Conservation (phyloP, 768 basidiomycete genomes). For the Tricholoma furcatifolium region DNA sequence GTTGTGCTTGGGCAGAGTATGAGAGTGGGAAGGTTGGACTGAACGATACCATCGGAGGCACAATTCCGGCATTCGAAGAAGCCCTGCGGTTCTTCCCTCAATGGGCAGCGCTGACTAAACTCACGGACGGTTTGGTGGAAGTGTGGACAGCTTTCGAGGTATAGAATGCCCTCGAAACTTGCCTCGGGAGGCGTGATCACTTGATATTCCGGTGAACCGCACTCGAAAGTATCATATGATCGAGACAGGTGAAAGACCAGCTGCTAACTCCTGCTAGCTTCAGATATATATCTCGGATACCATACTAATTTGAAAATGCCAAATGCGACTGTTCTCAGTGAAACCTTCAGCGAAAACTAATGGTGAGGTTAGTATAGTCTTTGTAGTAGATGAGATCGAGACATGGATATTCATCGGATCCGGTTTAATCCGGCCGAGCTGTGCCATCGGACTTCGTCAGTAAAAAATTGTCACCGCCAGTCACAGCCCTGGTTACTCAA, state of each 20-base stretch:
- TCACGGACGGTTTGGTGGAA: constrained; percentile 57
- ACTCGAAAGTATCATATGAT: not conserved
- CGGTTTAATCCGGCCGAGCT: constrained; percentile 21
- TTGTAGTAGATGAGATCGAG: too few species aligned
- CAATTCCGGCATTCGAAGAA: constrained; percentile 73
- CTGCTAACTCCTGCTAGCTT: too few species aligned
- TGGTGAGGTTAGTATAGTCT: too few species aligned
- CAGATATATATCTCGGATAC: too few species aligned
- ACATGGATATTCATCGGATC: too few species aligned
- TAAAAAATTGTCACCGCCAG: constrained; percentile 11
- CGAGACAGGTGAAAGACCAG: too few species aligned
- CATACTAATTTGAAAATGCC: too few species aligned
- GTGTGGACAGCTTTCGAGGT: constrained; percentile 37
- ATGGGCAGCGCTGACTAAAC: constrained; percentile 66
- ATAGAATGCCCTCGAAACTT: constrained; percentile 8
- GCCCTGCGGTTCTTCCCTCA: constrained; percentile 59
- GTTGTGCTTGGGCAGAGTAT: constrained; percentile 59
- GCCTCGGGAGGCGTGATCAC: too few species aligned
- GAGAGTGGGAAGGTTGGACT: constrained; percentile 41
- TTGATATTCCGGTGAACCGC: not conserved
- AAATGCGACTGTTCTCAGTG: too few species aligned
- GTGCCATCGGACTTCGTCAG: not conserved
- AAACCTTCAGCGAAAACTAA: too few species aligned
- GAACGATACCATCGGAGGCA: constrained; percentile 53
- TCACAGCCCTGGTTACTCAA: constrained; percentile 5